Evolutionary conservation across 495 filamentous ascomycete species (phyloP), one percentile per base, ranked within the genome.

Genomic region (Aspergillus hancockii): DNA sequence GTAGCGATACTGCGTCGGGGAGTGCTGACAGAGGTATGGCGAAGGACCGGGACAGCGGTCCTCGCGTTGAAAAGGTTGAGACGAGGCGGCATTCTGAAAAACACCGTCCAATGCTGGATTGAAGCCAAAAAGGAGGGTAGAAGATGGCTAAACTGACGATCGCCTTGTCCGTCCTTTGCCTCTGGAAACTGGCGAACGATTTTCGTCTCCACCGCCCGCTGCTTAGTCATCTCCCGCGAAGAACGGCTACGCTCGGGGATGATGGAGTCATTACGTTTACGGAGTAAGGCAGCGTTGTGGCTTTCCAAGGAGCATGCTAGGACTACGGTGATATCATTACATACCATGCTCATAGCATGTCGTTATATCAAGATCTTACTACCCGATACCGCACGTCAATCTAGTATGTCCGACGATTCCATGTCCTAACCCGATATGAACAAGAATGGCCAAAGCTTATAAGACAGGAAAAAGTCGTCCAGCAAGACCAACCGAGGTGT

Each of bases 21-120:
- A 32, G 58, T 40, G 19, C 21, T 61, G 40, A 46, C 50, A 13
- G 68, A 61, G 14, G 71, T 52, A 54, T 66, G 70, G 61, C 72
- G 71, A 54, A 79, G 49, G 52, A 65, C 69, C 19, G 71, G 63
- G 18, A 66, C 67, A 13, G 73, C 71, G 63, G 71, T 67, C 49
- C 66, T 64, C 54, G 74, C 68, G 43, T 75, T 68, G 60, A 77
- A 74, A 0, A 77, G 59, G 38, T 71, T 77, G 55, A 77, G 59
- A 53, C 73, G 64, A 14, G 76, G 74, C 28, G 75, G 63, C 75
- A 78, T 78, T 54, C 18, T 69, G 62, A 57, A 47, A 19, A 8
- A 16, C n/a, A 54, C 54, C 51, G 56, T 34, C 57, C 28, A 52
- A 59, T 41, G 50, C 19, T 54, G 43, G 14, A 40, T 6, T 23